Evolutionary conservation across 2,329 filamentous ascomycete genomes (phyloP).

Genomic region (Aspergillus felis): DNA sequence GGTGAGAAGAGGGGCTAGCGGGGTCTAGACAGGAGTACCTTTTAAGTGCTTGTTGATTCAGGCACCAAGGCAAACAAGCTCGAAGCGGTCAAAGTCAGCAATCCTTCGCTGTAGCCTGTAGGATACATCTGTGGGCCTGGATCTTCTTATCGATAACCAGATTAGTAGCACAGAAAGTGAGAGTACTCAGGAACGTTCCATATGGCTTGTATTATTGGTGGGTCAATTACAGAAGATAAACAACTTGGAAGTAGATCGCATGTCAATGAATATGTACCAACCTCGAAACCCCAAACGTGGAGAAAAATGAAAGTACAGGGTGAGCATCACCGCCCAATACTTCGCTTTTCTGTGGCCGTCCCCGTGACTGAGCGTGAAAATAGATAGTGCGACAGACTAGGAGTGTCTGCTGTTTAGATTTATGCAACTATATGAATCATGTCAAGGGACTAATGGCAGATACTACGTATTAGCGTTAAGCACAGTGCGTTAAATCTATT

Average conservation of each 20-base stretch:
- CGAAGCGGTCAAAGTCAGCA: background rate
- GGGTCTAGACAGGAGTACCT: background rate
- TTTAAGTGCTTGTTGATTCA: background rate
- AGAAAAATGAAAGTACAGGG: background rate
- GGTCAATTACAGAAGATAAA: background rate
- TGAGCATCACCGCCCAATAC: background rate
- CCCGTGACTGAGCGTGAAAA: background rate
- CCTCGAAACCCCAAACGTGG: background rate
- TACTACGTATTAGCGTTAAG: background rate
- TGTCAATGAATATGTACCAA: background rate
- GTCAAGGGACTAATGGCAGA: background rate
- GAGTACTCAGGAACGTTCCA: background rate
- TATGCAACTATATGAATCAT: too few species aligned
- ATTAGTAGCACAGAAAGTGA: background rate
- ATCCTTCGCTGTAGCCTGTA: background rate
- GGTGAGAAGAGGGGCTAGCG: constrained; percentile 16
- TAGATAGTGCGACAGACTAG: background rate
- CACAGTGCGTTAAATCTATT: background rate
- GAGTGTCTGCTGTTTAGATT: background rate
- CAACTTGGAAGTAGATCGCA: background rate
- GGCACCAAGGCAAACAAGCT: background rate
- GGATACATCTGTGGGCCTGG: background rate
- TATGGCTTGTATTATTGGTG: background rate
- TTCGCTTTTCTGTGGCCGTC: background rate
- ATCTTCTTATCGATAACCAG: constrained; percentile 27